phyloP scores from a whole-genome alignment of 257 asterid genomes.

The Solanum pennellii region DNA sequence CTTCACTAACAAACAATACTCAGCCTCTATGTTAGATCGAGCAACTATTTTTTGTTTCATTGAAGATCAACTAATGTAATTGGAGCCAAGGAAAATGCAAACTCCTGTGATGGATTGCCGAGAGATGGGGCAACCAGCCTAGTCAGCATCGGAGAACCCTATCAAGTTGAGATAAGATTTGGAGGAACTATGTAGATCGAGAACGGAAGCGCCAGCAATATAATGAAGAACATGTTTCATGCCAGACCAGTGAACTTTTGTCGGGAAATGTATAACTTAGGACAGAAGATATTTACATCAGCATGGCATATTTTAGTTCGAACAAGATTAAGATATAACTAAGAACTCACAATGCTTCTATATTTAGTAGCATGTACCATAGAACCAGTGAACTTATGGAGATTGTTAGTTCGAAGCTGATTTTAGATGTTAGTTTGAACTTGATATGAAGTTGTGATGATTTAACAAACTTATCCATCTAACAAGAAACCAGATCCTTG shows the following conservation, averaged over 20 bases:
- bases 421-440: too few species aligned
- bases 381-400: not conserved
- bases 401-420: not conserved
- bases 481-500: too few species aligned
- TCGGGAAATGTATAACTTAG: not conserved
- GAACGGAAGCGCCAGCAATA: not conserved
- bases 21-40: not conserved
- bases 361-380: not conserved
- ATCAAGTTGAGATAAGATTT: not conserved
- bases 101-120: not conserved
- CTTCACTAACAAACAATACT: not conserved
- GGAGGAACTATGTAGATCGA: not conserved
- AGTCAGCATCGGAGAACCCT: not conserved
- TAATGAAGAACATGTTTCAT: not conserved
- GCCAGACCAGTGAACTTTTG: not conserved
- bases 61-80: not conserved
- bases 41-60: not conserved
- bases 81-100: not conserved
- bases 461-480: too few species aligned
- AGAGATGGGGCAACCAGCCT: not conserved
- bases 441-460: too few species aligned
- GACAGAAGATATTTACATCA: not conserved
- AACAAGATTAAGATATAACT: not conserved
- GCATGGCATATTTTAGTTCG: not conserved
- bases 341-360: not conserved